These are phyloP conservation scores for Ophiorrhiza pumila DNA, from an alignment of 257 asterid genomes.

Conservation along the genomic window DNA sequence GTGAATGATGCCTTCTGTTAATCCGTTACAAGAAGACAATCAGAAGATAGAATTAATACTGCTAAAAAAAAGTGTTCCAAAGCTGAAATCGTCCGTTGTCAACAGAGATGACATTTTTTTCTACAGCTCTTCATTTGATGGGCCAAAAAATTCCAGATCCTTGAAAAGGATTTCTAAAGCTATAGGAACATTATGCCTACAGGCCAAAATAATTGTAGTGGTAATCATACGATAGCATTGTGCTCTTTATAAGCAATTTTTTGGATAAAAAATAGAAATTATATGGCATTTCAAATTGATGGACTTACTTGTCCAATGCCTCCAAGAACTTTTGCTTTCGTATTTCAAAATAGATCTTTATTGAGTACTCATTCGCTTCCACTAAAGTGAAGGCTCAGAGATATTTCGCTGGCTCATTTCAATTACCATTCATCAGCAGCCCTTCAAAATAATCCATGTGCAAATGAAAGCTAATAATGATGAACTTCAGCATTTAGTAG, in stretches of 20 bases:
- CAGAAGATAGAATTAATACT: background rate
- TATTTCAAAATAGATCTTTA: conserved; percentile 62
- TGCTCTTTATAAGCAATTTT: background rate
- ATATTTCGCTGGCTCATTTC: conserved; percentile 57
- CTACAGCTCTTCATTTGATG: conserved; percentile 46
- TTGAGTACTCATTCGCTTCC: conserved; percentile 48
- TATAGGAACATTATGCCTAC: conserved; percentile 36
- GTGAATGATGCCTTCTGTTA: conserved; percentile 47
- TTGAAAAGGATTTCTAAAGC: conserved; percentile 51
- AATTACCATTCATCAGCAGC: conserved; percentile 44
- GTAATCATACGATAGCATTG: no score
- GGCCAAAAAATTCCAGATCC: conserved; percentile 56
- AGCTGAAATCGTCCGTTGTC: conserved; percentile 66
- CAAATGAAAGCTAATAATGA: conserved; percentile 35
- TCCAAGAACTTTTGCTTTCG: conserved; percentile 76
- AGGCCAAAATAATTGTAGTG: no score
- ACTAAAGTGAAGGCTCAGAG: conserved; percentile 48
- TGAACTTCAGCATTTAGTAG: background rate
- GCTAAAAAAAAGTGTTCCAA: background rate
- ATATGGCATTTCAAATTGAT: no score
- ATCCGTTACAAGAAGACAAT: background rate
- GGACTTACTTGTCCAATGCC: conserved; percentile 58
- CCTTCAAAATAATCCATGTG: conserved; percentile 54
- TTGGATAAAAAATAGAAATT: background rate
- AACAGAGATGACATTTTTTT: conserved; percentile 59